phyloP scores from a whole-genome alignment of 371 early-diverging fungal species.

The Mucor irregularis region DNA sequence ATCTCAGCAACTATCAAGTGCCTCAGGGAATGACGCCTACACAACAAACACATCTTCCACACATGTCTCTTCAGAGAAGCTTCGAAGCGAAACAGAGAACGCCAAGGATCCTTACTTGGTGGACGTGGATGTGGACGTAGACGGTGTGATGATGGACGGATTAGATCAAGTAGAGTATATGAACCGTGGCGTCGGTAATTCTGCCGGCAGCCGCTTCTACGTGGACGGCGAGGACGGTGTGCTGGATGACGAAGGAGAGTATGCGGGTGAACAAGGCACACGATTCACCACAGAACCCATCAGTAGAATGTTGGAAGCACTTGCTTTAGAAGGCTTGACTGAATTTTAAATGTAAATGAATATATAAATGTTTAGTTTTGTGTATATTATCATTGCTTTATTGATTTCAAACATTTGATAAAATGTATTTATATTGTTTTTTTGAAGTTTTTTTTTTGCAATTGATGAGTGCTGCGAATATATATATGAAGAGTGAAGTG shows the following conservation, averaged over 20 bases:
- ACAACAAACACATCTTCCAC: not conserved
- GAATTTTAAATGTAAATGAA: constrained; percentile 21
- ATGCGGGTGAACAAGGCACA: constrained; percentile 19
- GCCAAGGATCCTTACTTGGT: constrained; percentile 42
- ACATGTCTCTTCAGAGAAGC: not conserved
- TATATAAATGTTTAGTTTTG: too few species aligned
- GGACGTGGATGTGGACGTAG: constrained; percentile 53
- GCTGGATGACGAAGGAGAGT: constrained; percentile 26
- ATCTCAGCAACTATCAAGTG: not conserved
- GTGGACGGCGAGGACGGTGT: constrained; percentile 21
- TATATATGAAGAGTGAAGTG: not conserved
- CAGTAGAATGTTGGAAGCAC: constrained; percentile 44
- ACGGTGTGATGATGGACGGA: constrained; percentile 55
- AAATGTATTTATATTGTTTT: not conserved
- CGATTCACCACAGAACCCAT: constrained; percentile 32
- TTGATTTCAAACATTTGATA: not conserved
- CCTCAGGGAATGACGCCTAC: constrained; percentile 9
- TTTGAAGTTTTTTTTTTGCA: not conserved
- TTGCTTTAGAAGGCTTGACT: constrained; percentile 45
- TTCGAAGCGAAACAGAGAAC: constrained; percentile 2
- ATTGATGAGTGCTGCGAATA: too few species aligned
- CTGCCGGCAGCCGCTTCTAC: constrained; percentile 16
- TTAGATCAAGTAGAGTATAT: constrained; percentile 46
- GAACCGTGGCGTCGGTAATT: constrained; percentile 21
- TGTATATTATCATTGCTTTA: too few species aligned